Evolutionary conservation across 2,329 filamentous ascomycete species (phyloP), one percentile per base, ranked within the genome.

Genomic region (Dendrostoma leiphaemia): DNA sequence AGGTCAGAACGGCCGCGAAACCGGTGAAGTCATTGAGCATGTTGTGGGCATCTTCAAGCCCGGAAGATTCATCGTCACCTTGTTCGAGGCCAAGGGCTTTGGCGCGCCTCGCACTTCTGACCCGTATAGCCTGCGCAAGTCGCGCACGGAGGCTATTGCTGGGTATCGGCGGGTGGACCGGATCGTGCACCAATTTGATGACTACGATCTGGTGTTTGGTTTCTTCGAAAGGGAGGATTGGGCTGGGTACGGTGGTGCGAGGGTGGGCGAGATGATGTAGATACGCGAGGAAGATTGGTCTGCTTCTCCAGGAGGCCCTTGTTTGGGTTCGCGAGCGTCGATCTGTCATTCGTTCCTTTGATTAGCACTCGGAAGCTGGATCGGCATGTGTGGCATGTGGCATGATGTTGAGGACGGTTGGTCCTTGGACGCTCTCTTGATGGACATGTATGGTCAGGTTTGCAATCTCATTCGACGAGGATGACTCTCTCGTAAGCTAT

Each of bases 1-100:
- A 24, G 86, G 85, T 5, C 91, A 96, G 74, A 90, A 84, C 53
- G 92, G 92, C 15, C 88, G 92, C 59, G 89, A 92, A 68, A 97
- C 93, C 1, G 85, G 86, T 24, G 93, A 96, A 60, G 88, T 97
- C 57, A 89, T 99, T 59, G 86, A 96, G 71, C 91, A 97, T 61
- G 94, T 97, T 1, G 91, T 97, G 41, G 81, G 84, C 60, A 99
- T 99, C 67, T 99, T 99, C 83, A 91, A 91, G 69, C 94, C 94
- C 0, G 93, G 93, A n/a, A 89, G 93, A 51, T 99, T 99, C 80
- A 96, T 89, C 65, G 90, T 99, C 54, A 99, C 94, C 1, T 79
- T 97, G 15, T 99, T 99, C 65, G 93, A 99, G 74, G 89, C 91
- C 51, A 96, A 96, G 77, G 75, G 73, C 37, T 74, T 71, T 2